Evolutionary conservation across 192 early-diverging fungal genomes (phyloP), one percentile per base, ranked within the genome.

Genomic region (Coemansia sp.): DNA sequence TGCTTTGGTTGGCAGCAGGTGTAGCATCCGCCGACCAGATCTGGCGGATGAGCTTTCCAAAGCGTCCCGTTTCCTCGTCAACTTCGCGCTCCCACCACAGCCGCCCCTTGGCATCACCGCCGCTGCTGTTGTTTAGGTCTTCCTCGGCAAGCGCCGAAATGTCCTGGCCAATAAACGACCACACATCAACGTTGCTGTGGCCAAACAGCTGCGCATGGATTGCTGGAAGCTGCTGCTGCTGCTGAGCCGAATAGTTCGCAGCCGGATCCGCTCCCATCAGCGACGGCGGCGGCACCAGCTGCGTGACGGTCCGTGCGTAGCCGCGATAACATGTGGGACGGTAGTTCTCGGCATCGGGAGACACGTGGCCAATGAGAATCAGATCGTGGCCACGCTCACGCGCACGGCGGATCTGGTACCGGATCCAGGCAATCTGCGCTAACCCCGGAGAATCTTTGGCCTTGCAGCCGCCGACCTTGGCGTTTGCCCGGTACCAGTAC

Each of bases 131-230:
- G 25, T 25, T 25, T 25, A 2, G 25, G 46, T 48, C 46, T 78
- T 67, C 60, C 5, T 66, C 68, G 25, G 1, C 25, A 25, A 25
- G 51, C 1, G 25, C 25, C 2, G 51, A 54, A 59, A 49, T 38
- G 19, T 64, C 71, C n/a, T 76, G 79, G 14, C 84, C 79, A 11
- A 90, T 76, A 64, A 90, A 87, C 40, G 84, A 79, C 69, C 86
- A 90, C 40, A 86, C 83, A 63, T 93, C 90, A 67, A 89, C 86
- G 63, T 93, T 93, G 69, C 85, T 84, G 66, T 93, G 91, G 6
- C 91, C 91, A 63, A 84, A 93, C 53, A 89, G 68, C 77, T 93
- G 90, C 16, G 89, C 90, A 32, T 70, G 74, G 41, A 81, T 54
- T 48, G 4, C 2, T 8, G 51, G 51, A 1, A 54, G 20, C 19